Evolutionary conservation across 2,329 filamentous ascomycete genomes (phyloP).

Genomic region (Akanthomyces dipterigenus): DNA sequence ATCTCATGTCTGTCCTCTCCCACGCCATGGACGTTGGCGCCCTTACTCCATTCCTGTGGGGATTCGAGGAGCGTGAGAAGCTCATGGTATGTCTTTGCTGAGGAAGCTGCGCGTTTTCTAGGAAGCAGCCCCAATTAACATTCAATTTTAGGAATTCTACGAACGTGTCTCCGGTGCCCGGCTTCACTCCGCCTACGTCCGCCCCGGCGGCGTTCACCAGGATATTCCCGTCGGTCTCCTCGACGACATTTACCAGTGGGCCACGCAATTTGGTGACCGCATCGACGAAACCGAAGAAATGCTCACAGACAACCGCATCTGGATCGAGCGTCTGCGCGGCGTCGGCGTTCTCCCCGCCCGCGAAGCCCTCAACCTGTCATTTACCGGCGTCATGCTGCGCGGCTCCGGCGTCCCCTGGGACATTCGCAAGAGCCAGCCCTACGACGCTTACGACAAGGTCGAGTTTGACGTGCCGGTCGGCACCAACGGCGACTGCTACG

Average conservation of each 20-base stretch:
- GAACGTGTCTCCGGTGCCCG: conserved; percentile 97
- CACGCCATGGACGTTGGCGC: conserved; percentile 99
- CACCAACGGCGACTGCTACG: conserved; percentile 96
- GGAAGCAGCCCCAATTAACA: not conserved
- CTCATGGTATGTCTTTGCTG: conserved; percentile 68
- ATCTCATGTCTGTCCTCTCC: conserved; percentile 94
- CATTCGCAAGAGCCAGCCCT: conserved; percentile 91
- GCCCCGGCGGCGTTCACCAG: conserved; percentile 92
- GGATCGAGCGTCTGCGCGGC: conserved; percentile 87
- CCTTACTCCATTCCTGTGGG: conserved; percentile 96
- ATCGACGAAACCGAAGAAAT: conserved; percentile 99
- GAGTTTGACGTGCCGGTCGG: conserved; percentile 98
- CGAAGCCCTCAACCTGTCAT: conserved; percentile 95
- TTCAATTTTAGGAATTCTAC: conserved; percentile 80
- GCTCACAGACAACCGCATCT: conserved; percentile 98
- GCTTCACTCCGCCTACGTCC: conserved; percentile 93
- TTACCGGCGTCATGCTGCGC: conserved; percentile 95
- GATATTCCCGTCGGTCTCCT: conserved; percentile 90
- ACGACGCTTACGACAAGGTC: conserved; percentile 95
- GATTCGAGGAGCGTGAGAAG: conserved; percentile 99
- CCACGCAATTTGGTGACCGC: conserved; percentile 95
- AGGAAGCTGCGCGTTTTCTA: not conserved
- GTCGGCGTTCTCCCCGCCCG: conserved; percentile 85
- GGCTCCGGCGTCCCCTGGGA: conserved; percentile 96
- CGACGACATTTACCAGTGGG: conserved; percentile 99